Evolutionary conservation across 1,139 yeast species (phyloP).

Genomic region (Pichia sp.): DNA sequence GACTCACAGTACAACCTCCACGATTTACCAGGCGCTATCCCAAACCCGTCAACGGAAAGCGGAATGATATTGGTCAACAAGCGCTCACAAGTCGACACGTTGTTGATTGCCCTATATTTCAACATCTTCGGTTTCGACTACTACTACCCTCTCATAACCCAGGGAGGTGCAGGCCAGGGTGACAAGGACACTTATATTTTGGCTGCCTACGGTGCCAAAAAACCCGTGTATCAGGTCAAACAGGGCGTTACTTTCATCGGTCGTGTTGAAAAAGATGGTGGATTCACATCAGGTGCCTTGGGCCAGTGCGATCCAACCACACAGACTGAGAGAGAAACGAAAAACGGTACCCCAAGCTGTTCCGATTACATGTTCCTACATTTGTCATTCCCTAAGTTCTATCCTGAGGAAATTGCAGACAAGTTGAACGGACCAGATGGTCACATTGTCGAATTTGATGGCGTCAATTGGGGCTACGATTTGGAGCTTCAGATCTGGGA

Average conservation of each 20-base stretch:
- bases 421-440: conserved; percentile 39
- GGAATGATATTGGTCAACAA: conserved; percentile 60
- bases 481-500: conserved; percentile 37
- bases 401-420: conserved; percentile 45
- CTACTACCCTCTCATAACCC: conserved; percentile 58
- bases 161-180: conserved; percentile 70
- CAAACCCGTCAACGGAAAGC: conserved; percentile 61
- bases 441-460: conserved; percentile 28
- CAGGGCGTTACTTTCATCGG: conserved; percentile 47
- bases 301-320: conserved; percentile 56
- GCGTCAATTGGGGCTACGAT: conserved; percentile 31
- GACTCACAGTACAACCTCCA: conserved; percentile 41
- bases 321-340: conserved; percentile 21
- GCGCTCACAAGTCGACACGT: conserved; percentile 44
- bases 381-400: conserved; percentile 61
- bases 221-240: conserved; percentile 51
- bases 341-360: conserved; percentile 20
- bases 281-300: conserved; percentile 50
- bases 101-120: conserved; percentile 52
- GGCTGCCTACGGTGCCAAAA: conserved; percentile 49
- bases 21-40: conserved; percentile 53
- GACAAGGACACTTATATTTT: conserved; percentile 67
- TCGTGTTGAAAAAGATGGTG: conserved; percentile 35
- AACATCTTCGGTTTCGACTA: conserved; percentile 56
- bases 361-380: conserved; percentile 46